These are phyloP conservation scores for Boletellus sp. DNA, from an alignment of 1,284 basidiomycete species.

Conservation along the genomic window DNA sequence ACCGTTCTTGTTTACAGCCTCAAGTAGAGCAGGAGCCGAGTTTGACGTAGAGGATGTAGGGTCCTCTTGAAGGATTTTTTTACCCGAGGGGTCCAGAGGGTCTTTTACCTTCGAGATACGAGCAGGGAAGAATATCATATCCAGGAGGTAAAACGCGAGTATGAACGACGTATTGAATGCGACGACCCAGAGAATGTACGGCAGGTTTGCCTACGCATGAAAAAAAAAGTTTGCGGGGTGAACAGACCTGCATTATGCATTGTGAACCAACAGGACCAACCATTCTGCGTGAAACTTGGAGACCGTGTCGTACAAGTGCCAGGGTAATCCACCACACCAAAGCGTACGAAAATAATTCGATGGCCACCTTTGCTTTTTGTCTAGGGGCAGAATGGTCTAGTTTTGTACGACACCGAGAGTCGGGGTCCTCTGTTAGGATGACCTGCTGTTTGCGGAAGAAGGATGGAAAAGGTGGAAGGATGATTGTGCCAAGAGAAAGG, in stretches of 20 bases:
- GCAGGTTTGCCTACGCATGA: slow-evolving; percentile 69
- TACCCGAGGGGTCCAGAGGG: slow-evolving; percentile 30
- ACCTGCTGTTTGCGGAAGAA: slow-evolving; percentile 56
- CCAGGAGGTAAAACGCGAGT: slow-evolving; percentile 76
- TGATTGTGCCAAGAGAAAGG: slow-evolving; percentile 74
- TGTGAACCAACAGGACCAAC: slow-evolving; percentile 41
- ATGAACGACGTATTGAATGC: slow-evolving; percentile 90
- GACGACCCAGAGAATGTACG: slow-evolving; percentile 87
- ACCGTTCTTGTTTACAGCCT: slow-evolving; percentile 81
- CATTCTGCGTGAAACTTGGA: slow-evolving; percentile 72
- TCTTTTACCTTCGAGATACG: slow-evolving; percentile 31
- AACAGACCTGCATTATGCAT: background rate
- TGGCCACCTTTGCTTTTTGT: slow-evolving; percentile 67
- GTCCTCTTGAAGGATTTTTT: slow-evolving; percentile 30
- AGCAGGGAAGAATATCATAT: slow-evolving; percentile 63
- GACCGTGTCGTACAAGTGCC: slow-evolving; percentile 38
- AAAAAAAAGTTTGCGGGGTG: background rate
- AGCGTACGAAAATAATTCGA: slow-evolving; percentile 75
- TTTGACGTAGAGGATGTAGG: slow-evolving; percentile 15
- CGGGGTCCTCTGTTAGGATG: slow-evolving; percentile 9
- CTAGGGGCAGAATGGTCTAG: slow-evolving; percentile 33
- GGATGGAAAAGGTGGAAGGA: slow-evolving; percentile 76
- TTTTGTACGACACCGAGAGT: slow-evolving; percentile 13
- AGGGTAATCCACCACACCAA: slow-evolving; percentile 75
- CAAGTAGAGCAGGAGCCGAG: slow-evolving; percentile 59